A percentile compares a stretch with the other conserved stretches of the same genome.
These are phyloP conservation scores for Bifiguratus adelaidae DNA, from an alignment of 192 early-diverging fungal genomes.

Conservation along the genomic window DNA sequence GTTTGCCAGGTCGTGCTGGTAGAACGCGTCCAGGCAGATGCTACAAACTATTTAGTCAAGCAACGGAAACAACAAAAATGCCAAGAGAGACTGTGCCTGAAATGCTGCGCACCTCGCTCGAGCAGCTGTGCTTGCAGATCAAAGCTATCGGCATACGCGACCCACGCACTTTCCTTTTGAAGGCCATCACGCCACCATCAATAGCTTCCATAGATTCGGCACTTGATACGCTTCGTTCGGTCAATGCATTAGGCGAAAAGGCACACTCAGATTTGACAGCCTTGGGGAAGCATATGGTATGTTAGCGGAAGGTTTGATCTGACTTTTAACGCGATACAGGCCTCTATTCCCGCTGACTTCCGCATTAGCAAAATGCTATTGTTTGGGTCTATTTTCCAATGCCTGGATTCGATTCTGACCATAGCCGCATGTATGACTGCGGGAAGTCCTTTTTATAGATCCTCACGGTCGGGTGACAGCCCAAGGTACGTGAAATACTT, in stretches of 20 bases:
- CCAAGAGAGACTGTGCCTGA: constrained; percentile 58
- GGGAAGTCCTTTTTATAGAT: constrained; percentile 34
- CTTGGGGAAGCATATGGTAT: constrained; percentile 54
- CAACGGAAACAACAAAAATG: constrained; percentile 29
- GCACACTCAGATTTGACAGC: constrained; percentile 43
- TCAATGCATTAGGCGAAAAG: constrained; percentile 40
- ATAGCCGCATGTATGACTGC: constrained; percentile 57
- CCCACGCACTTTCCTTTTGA: constrained; percentile 37
- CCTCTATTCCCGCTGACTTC: constrained; percentile 63
- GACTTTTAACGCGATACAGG: constrained; percentile 2
- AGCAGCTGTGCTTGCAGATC: constrained; percentile 67
- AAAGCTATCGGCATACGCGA: constrained; percentile 56
- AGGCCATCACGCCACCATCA: constrained; percentile 60
- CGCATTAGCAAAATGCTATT: constrained; percentile 72
- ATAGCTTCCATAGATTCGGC: constrained; percentile 39
- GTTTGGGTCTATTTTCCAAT: constrained; percentile 60
- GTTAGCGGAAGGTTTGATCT: neutral
- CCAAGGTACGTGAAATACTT: no score
- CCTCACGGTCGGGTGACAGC: no score
- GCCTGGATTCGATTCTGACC: constrained; percentile 59
- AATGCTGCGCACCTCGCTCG: constrained; percentile 69
- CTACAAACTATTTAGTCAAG: constrained; percentile 54
- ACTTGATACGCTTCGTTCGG: constrained; percentile 38
- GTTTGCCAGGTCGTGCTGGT: constrained; percentile 72
- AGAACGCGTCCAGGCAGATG: constrained; percentile 66